Evolutionary conservation across 176 grass and related monocot genomes (phyloP).

Genomic region (Rhynchospora breviuscula): DNA sequence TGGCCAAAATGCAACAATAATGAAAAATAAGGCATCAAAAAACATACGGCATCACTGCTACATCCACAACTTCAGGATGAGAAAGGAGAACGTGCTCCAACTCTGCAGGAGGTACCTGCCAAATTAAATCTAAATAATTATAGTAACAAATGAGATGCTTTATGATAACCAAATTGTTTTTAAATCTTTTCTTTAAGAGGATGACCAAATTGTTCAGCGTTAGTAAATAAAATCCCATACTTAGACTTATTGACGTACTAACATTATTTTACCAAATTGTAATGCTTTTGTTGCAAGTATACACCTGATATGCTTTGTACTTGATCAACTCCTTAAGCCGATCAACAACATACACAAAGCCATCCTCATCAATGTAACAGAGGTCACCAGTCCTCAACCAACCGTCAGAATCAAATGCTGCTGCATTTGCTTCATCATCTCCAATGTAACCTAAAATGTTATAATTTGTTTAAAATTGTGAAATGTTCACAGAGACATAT

Average conservation of each 20-base stretch:
- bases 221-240: neutral
- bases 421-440: constrained; percentile 54
- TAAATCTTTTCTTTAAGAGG: neutral
- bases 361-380: constrained; percentile 66
- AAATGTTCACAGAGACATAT: neutral
- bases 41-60: constrained; percentile 72
- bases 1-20: neutral
- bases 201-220: neutral
- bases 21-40: neutral
- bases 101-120: constrained; percentile 70
- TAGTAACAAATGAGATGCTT: neutral
- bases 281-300: neutral
- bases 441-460: constrained; percentile 53
- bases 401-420: constrained; percentile 47
- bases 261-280: neutral
- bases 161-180: neutral
- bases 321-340: constrained; percentile 82
- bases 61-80: constrained; percentile 45
- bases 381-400: constrained; percentile 81
- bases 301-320: constrained; percentile 90
- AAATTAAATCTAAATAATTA: neutral
- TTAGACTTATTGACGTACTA: neutral
- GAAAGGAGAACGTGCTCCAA: constrained; percentile 65
- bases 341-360: constrained; percentile 55
- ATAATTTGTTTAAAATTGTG: neutral